Conservation (phyloP, 163 green algal species). For the Smithsoniella earleae region DNA sequence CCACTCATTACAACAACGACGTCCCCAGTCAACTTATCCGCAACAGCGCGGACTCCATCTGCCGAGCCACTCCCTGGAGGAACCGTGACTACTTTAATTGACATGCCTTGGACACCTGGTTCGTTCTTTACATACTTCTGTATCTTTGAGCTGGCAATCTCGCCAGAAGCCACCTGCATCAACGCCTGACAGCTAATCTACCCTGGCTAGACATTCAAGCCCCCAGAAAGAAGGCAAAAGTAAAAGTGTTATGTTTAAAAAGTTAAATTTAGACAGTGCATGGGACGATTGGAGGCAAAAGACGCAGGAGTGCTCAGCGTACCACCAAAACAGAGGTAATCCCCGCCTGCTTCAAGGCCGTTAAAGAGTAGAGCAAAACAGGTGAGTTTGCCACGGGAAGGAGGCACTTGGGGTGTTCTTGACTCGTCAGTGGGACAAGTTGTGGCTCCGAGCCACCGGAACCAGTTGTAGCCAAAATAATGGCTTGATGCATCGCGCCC, state of each 20-base stretch:
- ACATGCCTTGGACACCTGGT: slow-evolving; percentile 2
- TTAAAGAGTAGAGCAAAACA: slow-evolving; percentile 18
- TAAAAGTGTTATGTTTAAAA: neutral
- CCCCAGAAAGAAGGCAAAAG: too few relatives aligned
- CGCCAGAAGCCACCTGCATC: slow-evolving; percentile 25
- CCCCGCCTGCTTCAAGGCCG: slow-evolving; percentile 11
- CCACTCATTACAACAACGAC: slow-evolving; percentile 61
- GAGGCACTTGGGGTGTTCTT: slow-evolving; percentile 20
- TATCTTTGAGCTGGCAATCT: slow-evolving; percentile 4
- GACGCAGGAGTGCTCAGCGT: neutral
- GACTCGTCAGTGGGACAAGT: neutral
- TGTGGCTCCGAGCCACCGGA: slow-evolving; percentile 8
- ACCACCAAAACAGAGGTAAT: slow-evolving; percentile 19
- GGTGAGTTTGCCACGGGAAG: slow-evolving; percentile 22
- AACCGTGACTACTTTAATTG: slow-evolving; percentile 43
- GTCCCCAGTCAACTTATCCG: slow-evolving; percentile 42
- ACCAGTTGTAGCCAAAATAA: too few relatives aligned
- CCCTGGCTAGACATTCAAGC: neutral
- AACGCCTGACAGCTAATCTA: neutral
- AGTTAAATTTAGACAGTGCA: neutral
- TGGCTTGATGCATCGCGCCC: neutral
- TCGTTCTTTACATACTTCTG: slow-evolving; percentile 29
- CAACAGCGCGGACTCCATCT: slow-evolving; percentile 54
- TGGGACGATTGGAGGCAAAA: neutral
- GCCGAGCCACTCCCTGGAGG: slow-evolving; percentile 52